Evolutionary conservation across 176 grass and related monocot species (phyloP).

Genomic region (Typha latifolia): DNA sequence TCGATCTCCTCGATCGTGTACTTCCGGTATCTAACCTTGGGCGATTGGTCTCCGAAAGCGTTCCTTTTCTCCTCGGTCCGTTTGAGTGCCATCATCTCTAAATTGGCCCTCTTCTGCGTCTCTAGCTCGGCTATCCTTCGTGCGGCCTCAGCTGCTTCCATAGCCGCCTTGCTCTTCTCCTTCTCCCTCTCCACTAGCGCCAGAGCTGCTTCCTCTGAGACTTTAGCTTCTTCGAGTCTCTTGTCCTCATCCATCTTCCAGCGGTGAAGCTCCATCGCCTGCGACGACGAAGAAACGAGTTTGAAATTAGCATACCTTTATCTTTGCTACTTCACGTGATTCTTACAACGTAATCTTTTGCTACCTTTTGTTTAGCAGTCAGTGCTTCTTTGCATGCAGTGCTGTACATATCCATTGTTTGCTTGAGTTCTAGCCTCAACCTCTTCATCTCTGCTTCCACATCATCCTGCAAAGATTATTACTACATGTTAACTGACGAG

Average conservation of each 20-base stretch:
- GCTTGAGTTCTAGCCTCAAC: slow-evolving; percentile 72
- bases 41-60: slow-evolving; percentile 9
- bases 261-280: slow-evolving; percentile 64
- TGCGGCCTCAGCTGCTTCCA: slow-evolving; percentile 50
- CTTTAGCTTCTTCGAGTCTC: slow-evolving; percentile 28
- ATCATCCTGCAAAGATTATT: slow-evolving; percentile 46
- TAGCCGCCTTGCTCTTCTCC: slow-evolving; percentile 46
- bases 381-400: slow-evolving; percentile 87
- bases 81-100: slow-evolving; percentile 54
- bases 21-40: slow-evolving; percentile 39
- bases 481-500: neutral
- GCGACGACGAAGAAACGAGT: neutral
- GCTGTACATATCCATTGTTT: slow-evolving; percentile 98
- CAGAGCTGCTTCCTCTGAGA: slow-evolving; percentile 57
- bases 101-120: slow-evolving; percentile 48
- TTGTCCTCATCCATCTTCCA: slow-evolving; percentile 67
- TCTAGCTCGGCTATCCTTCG: slow-evolving; percentile 70
- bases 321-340: neutral
- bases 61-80: slow-evolving; percentile 51
- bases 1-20: slow-evolving; percentile 88
- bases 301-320: neutral
- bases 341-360: neutral
- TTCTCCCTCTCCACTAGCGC: slow-evolving; percentile 69
- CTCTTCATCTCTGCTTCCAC: slow-evolving; percentile 91
- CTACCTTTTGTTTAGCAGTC: slow-evolving; percentile 60